Evolutionary conservation across 1,284 basidiomycete genomes (phyloP), one percentile per base, ranked within the genome.

Genomic region (Cutaneotrichosporon sp.): DNA sequence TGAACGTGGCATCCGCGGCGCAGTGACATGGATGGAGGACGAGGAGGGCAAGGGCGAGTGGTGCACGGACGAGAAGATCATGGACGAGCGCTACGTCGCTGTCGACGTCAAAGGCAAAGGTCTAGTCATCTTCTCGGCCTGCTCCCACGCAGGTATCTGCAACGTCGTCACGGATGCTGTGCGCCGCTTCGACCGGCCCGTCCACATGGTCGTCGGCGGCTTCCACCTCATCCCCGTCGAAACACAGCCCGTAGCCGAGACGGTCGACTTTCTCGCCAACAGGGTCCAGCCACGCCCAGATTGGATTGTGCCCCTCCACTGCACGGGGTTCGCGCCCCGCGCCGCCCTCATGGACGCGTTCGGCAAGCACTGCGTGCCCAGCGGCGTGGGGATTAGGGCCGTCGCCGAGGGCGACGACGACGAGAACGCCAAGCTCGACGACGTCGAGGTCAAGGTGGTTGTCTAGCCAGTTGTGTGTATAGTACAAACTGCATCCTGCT

Each of bases 141-240:
- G 86, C 68, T 88, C 86, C 4, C 86, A 90, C 72, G 86, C 88
- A 4, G 87, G 87, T 0, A 88, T 90, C 54, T 84, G 88, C 51
- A 90, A 90, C 60, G 87, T 89, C 35, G 76, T 87, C 54, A 83
- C 80, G 58, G 83, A 86, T 61, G 87, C 84, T 0, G 75, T 84
- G 4, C 67, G 68, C 15, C 80, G 70, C 17, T 84, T 88, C 64
- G 71, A 77, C 49, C 76, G 87, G 51, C 88, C 87, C 0, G 77
- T 90, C 40, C 80, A 88, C 67, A 88, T 88, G 83, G 86, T 89
- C 49, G 80, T 88, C 39, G 87, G 87, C 4, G 88, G 88, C 10
- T 76, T 90, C 14, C 88, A 90, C 68, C 82, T 90, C 18, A 86
- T 84, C 76, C 83, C 10, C 82, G 86, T 62, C 77, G 83, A 39